phyloP scores from a whole-genome alignment of 768 basidiomycete species.

The Pulveroboletus frians region DNA sequence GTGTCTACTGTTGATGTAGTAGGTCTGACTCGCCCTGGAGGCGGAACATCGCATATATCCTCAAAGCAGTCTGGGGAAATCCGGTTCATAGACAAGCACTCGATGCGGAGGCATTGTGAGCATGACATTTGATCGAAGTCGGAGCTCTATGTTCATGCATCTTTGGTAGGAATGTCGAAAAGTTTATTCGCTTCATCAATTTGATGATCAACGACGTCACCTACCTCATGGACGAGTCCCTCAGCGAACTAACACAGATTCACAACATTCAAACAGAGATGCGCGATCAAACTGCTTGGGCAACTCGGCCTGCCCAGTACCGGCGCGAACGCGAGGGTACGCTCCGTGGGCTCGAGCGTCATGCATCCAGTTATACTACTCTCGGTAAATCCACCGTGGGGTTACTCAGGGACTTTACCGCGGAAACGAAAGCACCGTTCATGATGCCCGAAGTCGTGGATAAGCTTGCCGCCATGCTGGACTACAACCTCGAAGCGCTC shows the following conservation, averaged over 20 bases:
- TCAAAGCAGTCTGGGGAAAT: slow-evolving; percentile 91
- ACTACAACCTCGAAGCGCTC: slow-evolving; percentile 87
- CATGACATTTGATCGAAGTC: slow-evolving; percentile 3
- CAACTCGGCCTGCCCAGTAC: slow-evolving; percentile 57
- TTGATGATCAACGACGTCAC: slow-evolving; percentile 99
- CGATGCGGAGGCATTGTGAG: slow-evolving; percentile 70
- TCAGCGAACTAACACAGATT: slow-evolving; percentile 85
- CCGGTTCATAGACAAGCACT: slow-evolving; percentile 84
- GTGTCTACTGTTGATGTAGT: background rate
- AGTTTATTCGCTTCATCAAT: slow-evolving; percentile 94
- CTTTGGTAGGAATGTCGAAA: slow-evolving; percentile 68
- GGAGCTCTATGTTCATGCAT: slow-evolving; percentile 1
- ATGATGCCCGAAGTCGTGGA: slow-evolving; percentile 96
- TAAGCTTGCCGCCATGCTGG: slow-evolving; percentile 91
- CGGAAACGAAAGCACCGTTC: slow-evolving; percentile 86
- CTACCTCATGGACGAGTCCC: slow-evolving; percentile 94
- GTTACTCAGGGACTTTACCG: slow-evolving; percentile 87
- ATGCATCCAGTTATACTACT: slow-evolving; percentile 81
- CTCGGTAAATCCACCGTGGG: slow-evolving; percentile 87
- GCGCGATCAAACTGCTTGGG: slow-evolving; percentile 70
- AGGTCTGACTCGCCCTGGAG: slow-evolving; percentile 36
- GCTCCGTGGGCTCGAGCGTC: slow-evolving; percentile 74
- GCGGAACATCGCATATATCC: slow-evolving; percentile 80
- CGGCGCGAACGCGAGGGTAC: slow-evolving; percentile 79
- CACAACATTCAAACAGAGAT: slow-evolving; percentile 82